Evolutionary conservation across 306 rosid species (phyloP), one percentile per base, ranked within the genome.

Genomic region (Lablab purpureus): DNA sequence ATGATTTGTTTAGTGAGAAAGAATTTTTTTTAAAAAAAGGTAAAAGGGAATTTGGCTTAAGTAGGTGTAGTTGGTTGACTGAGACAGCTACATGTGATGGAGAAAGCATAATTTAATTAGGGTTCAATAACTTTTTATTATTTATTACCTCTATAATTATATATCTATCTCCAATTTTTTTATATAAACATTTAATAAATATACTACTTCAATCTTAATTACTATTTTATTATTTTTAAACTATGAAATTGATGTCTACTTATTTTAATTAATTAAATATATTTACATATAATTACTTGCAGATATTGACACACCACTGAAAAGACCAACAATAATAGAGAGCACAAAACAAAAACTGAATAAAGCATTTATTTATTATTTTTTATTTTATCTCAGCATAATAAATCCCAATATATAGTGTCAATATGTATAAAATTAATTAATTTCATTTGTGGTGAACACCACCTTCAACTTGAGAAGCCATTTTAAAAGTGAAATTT

Each of bases 11-110:
- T 25, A 36, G 72, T 22, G 6, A 67, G 19, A 60, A 82, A 76
- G 15, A 45, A 40, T n/a, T n/a, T n/a, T n/a, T n/a, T n/a, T 2
- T 40, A 10, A 40, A 51, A 18, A 56, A 70, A 68, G 52, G 10
- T 28, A 73, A 69, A 67, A 36, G 54, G 6, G 50, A 3, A 27
- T 36, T 73, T 60, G 70, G 83, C 66, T 34, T 73, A 10, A 25
- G 50, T 71, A 55, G 86, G 90, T 79, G 85, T 71, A 80, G 79
- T 58, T 80, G 75, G 84, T 85, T 80, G 68, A 64, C 82, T 50
- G 25, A n/a, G 92, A 89, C 87, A 91, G 92, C 87, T 67, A 84
- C 94, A 79, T 81, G 52, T 83, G 87, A 89, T 78, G 83, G 85
- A 86, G 82, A 76, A 79, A 73, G 69, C 64, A 56, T 43, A 2